These are phyloP conservation scores for Scedosporium apiospermum DNA, from an alignment of 2,329 filamentous ascomycete species.

Conservation along the genomic window DNA sequence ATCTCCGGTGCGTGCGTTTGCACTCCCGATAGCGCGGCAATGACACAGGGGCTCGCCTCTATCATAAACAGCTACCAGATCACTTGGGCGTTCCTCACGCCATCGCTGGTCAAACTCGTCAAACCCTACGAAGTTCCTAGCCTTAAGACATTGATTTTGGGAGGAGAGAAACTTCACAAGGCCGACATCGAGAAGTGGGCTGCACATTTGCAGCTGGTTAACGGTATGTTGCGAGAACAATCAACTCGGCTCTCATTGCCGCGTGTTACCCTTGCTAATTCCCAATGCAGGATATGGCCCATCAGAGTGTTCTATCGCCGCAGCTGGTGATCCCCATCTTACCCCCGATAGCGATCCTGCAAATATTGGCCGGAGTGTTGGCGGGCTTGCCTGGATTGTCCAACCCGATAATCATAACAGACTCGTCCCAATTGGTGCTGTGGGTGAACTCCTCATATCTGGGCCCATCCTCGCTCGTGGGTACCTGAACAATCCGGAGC, in stretches of 20 bases:
- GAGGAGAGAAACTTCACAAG: slow-evolving; percentile 42
- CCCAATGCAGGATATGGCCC: neutral
- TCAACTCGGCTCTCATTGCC: too few relatives aligned
- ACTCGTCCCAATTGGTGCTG: slow-evolving; percentile 8
- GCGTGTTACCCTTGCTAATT: too few relatives aligned
- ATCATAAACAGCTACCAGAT: slow-evolving; percentile 32
- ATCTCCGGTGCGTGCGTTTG: slow-evolving; percentile 38
- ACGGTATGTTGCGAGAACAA: slow-evolving; percentile 16
- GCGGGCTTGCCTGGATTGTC: slow-evolving; percentile 9
- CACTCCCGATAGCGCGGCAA: slow-evolving; percentile 42
- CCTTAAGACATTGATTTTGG: slow-evolving; percentile 36
- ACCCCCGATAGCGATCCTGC: neutral
- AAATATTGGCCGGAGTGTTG: slow-evolving; percentile 6
- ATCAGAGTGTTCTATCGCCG: neutral
- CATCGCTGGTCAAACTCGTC: slow-evolving; percentile 36
- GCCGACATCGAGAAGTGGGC: slow-evolving; percentile 39
- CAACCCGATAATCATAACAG: slow-evolving; percentile 8
- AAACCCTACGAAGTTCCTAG: slow-evolving; percentile 34
- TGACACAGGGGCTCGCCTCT: slow-evolving; percentile 38
- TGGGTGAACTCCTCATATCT: slow-evolving; percentile 13
- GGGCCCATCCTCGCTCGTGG: slow-evolving; percentile 10
- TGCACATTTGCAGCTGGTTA: slow-evolving; percentile 33
- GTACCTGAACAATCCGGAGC: slow-evolving; percentile 7
- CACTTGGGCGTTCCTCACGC: slow-evolving; percentile 41
- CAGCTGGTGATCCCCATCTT: neutral